Evolutionary conservation across 1,284 basidiomycete species (phyloP), one percentile per base, ranked within the genome.

Genomic region (Pseudomicrostroma phylloplanum): DNA sequence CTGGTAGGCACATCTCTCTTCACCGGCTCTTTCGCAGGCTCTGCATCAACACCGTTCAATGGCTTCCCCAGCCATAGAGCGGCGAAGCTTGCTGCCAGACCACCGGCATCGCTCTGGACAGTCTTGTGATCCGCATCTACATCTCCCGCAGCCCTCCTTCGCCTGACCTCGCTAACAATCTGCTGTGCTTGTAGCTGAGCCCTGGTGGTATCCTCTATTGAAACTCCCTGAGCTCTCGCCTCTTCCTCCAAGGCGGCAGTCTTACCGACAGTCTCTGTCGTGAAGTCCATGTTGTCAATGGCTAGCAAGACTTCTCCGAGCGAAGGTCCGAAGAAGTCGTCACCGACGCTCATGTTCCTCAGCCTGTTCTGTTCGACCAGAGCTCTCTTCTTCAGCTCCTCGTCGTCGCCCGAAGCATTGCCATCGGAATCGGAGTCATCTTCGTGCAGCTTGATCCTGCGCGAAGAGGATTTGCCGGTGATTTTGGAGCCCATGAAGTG

Each of bases 301-400:
- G 58, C 62, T 58, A 72, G 72, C 26, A 76, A 61, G 25, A 76
- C 59, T 36, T 57, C 59, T 21, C 65, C 61, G 17, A 76, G 58
- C 2, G 65, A 65, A 7, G 66, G 71, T 2, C 73, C 73, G 30
- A 76, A 76, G 64, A 76, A 76, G 62, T 76, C 73, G 25, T 76
- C 73, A 15, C 73, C 73, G 25, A 76, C 67, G 15, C 74, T 73
- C 70, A 76, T 74, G 53, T 58, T 63, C 4, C 73, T 67, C 7
- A 76, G 59, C n/a, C 73, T 67, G 39, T 76, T 66, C 61, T 72
- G 71, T 39, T 76, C 73, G 12, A 68, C 71, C n/a, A 66, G 60
- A 17, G 72, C 65, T n/a, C 63, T 60, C 17, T 57, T 64, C 43
- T 61, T 63, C 39, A 76, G 68, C 8, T 74, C 72, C 4, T 60